Evolutionary conservation across 2,329 filamentous ascomycete genomes (phyloP).

Genomic region (Xylariaceae sp.): DNA sequence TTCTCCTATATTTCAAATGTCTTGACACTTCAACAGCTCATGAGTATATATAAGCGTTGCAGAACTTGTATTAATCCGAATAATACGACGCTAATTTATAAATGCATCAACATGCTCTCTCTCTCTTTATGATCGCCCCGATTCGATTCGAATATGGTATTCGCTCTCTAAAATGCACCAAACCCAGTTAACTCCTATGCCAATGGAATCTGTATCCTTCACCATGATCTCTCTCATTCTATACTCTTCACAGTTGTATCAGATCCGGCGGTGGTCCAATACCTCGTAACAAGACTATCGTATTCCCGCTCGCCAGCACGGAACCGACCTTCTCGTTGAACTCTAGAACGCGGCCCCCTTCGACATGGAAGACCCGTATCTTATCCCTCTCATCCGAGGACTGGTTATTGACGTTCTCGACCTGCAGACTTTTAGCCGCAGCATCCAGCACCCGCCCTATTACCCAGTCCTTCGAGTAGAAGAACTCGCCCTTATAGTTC

Average conservation of each 20-base stretch:
- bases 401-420: slow-evolving; percentile 79
- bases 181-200: slow-evolving; percentile 19
- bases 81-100: slow-evolving; percentile 3
- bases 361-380: slow-evolving; percentile 86
- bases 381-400: slow-evolving; percentile 70
- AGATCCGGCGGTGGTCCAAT: slow-evolving; percentile 74
- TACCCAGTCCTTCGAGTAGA: slow-evolving; percentile 81
- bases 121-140: not conserved
- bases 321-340: slow-evolving; percentile 81
- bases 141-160: slow-evolving; percentile 1
- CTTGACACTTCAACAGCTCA: not conserved
- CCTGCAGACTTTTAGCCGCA: slow-evolving; percentile 69
- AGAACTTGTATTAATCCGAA: slow-evolving; percentile 1
- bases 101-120: not conserved
- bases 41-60: slow-evolving; percentile 8
- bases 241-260: slow-evolving; percentile 47
- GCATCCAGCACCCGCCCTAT: slow-evolving; percentile 76
- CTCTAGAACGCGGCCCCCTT: slow-evolving; percentile 78
- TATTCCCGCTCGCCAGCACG: slow-evolving; percentile 74
- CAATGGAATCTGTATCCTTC: slow-evolving; percentile 15
- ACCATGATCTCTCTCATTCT: slow-evolving; percentile 1
- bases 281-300: slow-evolving; percentile 79
- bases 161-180: slow-evolving; percentile 19
- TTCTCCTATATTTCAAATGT: slow-evolving; percentile 5
- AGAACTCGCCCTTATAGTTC: slow-evolving; percentile 75